Conservation (phyloP, 768 basidiomycete genomes). For the Russula virescens region DNA sequence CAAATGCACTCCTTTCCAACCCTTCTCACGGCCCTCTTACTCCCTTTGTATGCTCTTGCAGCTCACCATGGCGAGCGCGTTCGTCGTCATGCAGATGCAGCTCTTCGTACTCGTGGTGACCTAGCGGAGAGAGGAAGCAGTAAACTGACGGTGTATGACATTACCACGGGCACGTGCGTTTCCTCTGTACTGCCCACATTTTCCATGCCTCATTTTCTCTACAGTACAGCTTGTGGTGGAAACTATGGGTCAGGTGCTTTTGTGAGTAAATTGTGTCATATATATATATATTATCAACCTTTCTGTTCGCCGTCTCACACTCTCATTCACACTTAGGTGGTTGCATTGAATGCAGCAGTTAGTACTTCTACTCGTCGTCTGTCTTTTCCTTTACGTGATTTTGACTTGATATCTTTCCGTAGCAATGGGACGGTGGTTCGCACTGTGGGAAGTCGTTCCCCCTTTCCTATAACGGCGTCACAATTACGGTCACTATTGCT, state of each 20-base stretch:
- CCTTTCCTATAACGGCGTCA: conserved; percentile 57
- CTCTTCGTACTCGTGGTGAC: conserved; percentile 13
- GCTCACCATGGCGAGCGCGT: background rate
- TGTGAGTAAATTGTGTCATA: conserved; percentile 1
- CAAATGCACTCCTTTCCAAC: conserved; percentile 17
- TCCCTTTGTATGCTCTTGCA: conserved; percentile 10
- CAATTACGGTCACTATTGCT: conserved; percentile 49
- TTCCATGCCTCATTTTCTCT: background rate
- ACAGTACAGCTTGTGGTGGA: conserved; percentile 18
- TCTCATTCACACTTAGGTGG: conserved; percentile 6
- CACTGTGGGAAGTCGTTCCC: conserved; percentile 57
- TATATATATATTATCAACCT: background rate
- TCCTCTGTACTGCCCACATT: background rate
- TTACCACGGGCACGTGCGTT: conserved; percentile 17
- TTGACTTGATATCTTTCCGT: background rate
- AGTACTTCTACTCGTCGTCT: background rate
- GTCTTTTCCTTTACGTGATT: no score
- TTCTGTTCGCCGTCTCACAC: background rate
- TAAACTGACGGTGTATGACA: conserved; percentile 16
- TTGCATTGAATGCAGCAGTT: conserved; percentile 12
- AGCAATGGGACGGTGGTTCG: conserved; percentile 54
- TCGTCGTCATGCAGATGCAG: conserved; percentile 15
- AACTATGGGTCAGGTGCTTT: background rate
- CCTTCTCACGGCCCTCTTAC: conserved; percentile 15
- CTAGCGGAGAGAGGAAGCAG: background rate